Conservation (phyloP, 2,329 filamentous ascomycete species). For the Fusarium keratoplasticum region DNA sequence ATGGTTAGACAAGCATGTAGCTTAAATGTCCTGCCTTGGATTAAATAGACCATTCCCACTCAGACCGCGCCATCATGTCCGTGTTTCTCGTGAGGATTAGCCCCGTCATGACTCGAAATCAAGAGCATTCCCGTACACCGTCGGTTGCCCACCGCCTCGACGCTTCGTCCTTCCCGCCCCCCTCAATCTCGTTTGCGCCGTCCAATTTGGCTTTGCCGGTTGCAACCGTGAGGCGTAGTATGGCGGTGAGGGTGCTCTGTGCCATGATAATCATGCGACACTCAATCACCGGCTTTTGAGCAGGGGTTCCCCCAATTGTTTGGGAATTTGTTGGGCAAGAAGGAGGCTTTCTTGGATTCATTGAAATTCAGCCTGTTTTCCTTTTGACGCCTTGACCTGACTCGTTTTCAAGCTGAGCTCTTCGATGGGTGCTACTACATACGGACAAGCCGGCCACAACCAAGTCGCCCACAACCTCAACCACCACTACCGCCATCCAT, state of each 20-base stretch:
- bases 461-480: background rate
- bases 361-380: constrained; percentile 6
- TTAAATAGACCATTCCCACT: background rate
- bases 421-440: constrained; percentile 16
- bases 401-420: background rate
- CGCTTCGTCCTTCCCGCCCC: background rate
- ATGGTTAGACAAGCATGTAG: background rate
- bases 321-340: constrained; percentile 7
- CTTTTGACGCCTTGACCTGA: background rate
- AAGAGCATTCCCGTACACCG: constrained; percentile 6
- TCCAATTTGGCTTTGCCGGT: background rate
- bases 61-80: background rate
- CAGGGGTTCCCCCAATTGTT: constrained; percentile 28
- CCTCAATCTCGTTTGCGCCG: background rate
- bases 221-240: constrained; percentile 25
- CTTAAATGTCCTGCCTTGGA: background rate
- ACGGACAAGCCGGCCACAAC: background rate
- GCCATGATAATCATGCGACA: constrained; percentile 38
- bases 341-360: constrained; percentile 12
- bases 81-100: background rate
- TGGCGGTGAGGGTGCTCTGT: constrained; percentile 34
- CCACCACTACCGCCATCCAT: background rate
- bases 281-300: constrained; percentile 22
- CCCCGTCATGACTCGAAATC: constrained; percentile 3
- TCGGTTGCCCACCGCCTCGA: background rate